These are phyloP conservation scores for Pichia gijzeniarum DNA, from an alignment of 805 yeast species.

Conservation along the genomic window DNA sequence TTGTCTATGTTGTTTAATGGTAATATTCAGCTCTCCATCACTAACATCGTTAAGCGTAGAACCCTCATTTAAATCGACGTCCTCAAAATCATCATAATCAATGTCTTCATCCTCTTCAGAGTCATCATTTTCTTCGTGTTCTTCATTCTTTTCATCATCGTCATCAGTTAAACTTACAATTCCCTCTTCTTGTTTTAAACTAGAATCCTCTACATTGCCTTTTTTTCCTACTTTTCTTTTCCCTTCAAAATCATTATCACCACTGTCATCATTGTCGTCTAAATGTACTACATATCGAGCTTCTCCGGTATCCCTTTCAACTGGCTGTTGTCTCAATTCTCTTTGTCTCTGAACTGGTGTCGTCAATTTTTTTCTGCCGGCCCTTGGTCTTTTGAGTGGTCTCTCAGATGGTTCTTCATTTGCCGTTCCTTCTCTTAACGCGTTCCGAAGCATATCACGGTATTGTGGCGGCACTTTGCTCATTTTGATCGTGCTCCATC, in stretches of 20 bases:
- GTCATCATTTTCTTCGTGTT: slow-evolving; percentile 18
- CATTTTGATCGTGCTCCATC: neutral
- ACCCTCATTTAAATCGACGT: slow-evolving; percentile 27
- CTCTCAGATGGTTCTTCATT: slow-evolving; percentile 4
- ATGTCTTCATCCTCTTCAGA: slow-evolving; percentile 30
- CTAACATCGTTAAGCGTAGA: neutral
- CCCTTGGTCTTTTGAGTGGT: slow-evolving; percentile 20
- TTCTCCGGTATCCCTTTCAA: neutral
- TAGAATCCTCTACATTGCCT: neutral
- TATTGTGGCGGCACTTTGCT: slow-evolving; percentile 17
- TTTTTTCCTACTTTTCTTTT: neutral
- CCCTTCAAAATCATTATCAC: slow-evolving; percentile 4
- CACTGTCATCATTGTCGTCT: slow-evolving; percentile 9
- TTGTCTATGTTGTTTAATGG: slow-evolving; percentile 14
- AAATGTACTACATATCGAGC: slow-evolving; percentile 8
- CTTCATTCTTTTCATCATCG: neutral
- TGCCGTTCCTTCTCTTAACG: slow-evolving; percentile 11
- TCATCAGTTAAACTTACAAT: neutral
- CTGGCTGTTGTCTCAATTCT: slow-evolving; percentile 1
- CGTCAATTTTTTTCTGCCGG: slow-evolving; percentile 5
- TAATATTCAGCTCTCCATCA: slow-evolving; percentile 20
- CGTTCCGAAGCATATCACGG: slow-evolving; percentile 20
- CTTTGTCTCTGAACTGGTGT: slow-evolving; percentile 10
- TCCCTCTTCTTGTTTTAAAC: neutral
- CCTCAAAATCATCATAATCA: slow-evolving; percentile 37